These are phyloP conservation scores for Hemerocallis citrina DNA, from an alignment of 106 monocot genomes.

Conservation along the genomic window DNA sequence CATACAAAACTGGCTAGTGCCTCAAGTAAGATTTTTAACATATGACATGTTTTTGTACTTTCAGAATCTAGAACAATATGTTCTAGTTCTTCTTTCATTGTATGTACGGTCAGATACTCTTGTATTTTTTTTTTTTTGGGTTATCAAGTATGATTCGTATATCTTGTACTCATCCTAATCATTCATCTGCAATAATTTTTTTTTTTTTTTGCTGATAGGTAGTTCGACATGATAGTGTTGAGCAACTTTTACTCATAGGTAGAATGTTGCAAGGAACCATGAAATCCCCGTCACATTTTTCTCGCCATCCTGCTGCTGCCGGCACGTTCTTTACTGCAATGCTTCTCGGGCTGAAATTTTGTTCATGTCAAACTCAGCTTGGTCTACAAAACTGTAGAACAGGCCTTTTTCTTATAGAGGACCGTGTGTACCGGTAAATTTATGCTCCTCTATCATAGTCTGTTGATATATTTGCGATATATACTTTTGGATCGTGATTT, in stretches of 20 bases:
- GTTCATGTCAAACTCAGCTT: constrained; percentile 79
- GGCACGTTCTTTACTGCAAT: constrained; percentile 97
- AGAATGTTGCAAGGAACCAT: constrained; percentile 96
- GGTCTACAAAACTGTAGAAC: constrained; percentile 62
- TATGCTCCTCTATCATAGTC: not conserved
- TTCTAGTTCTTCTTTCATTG: too few relatives aligned
- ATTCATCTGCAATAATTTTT: too few relatives aligned
- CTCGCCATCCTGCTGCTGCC: constrained; percentile 86
- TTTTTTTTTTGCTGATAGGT: constrained; percentile 41
- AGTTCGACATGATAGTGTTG: constrained; percentile 91
- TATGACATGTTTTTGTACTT: too few relatives aligned
- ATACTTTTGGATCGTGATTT: too few relatives aligned
- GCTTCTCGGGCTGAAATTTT: constrained; percentile 95
- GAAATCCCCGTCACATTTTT: constrained; percentile 85
- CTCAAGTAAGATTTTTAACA: too few relatives aligned
- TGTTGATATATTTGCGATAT: too few relatives aligned
- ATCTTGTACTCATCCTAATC: too few relatives aligned
- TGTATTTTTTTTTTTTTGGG: too few relatives aligned
- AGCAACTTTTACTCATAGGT: constrained; percentile 87
- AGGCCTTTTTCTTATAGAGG: constrained; percentile 83
- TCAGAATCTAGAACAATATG: too few relatives aligned
- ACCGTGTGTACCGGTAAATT: constrained; percentile 75
- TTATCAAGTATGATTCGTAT: too few relatives aligned
- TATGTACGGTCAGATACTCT: too few relatives aligned
- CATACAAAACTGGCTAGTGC: too few relatives aligned